These are phyloP conservation scores for Fusarium udum DNA, from an alignment of 2,329 filamentous ascomycete species.

Conservation along the genomic window DNA sequence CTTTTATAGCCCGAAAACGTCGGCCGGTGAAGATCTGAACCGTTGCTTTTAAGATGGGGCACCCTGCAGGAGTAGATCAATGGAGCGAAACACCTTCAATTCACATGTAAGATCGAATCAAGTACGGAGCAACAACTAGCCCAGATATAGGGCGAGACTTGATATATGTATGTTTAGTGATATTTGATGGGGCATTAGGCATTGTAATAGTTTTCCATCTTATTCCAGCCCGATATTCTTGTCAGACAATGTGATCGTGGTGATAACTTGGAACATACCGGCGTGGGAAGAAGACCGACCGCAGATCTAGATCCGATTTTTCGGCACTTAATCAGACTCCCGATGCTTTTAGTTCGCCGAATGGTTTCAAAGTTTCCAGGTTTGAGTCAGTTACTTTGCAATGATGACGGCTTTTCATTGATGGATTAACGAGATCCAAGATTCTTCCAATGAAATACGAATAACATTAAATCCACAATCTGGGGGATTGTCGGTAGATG, in stretches of 20 bases:
- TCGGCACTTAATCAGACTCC: slow-evolving; percentile 14
- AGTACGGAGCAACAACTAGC: not conserved
- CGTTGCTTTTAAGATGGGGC: not conserved
- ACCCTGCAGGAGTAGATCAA: not conserved
- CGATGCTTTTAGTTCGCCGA: not conserved
- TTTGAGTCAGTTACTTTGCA: not conserved
- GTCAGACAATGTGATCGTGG: not conserved
- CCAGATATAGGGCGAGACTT: not conserved
- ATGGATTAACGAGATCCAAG: not conserved
- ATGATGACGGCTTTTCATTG: not conserved
- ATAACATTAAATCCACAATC: not conserved
- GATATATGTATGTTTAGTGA: not conserved
- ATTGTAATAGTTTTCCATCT: not conserved
- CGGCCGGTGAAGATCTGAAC: not conserved
- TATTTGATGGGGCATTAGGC: not conserved
- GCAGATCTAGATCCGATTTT: not conserved
- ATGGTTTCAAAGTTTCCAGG: not conserved
- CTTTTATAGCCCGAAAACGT: not conserved
- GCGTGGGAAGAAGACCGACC: not conserved
- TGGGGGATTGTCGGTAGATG: not conserved
- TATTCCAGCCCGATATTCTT: not conserved
- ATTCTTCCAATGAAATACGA: not conserved
- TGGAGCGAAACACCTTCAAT: not conserved
- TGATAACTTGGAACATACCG: not conserved
- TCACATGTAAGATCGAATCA: not conserved